Evolutionary conservation across 2,329 filamentous ascomycete genomes (phyloP), one percentile per base, ranked within the genome.

Genomic region (Zymoseptoria brevis): DNA sequence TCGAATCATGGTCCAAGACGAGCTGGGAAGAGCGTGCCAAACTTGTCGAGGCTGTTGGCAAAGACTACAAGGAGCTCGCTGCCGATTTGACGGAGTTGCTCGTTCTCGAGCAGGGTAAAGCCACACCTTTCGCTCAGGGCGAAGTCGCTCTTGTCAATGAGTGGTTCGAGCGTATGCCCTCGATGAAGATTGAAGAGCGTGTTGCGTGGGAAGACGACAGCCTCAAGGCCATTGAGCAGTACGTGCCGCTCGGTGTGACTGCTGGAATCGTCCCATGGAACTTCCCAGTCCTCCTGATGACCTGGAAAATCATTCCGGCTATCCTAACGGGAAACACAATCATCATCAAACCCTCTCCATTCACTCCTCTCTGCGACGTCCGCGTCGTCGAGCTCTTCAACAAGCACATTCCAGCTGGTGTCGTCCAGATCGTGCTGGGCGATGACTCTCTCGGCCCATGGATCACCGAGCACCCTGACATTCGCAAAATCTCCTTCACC

Each of bases 291-390:
- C 67, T 78, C 21, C 70, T 83, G 3, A 75, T 75, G 8, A 70
- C 75, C 3, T 74, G 75, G 50, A 86, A 86, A 69, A 74, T 96
- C 61, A 85, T 96, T 63, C 92, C 92, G 19, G 91, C 92, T 11
- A 80, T 96, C 52, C 81, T 96, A 50, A 85, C 89, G 26, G 92
- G 92, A 49, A 96, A 96, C 76, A 86, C 88, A 2, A 89, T 96
- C 60, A 92, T 96, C 62, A 78, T 96, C 60, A 96, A 96, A 77
- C 92, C 92, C 22, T 96, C 90, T 6, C 92, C 92, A 7, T 92
- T 96, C 75, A 96, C 92, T 2, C 92, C 92, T 9, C 50, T 62
- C 16, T 60, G 58, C 60, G 60, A 60, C 52, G 58, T 62, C 2
- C 95, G 91, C 0, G 86, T 95, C 63, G 90, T 85, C 53, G 92